These are phyloP conservation scores for Kluyveromyces starmeri DNA, from an alignment of 805 yeast genomes.

Conservation along the genomic window DNA sequence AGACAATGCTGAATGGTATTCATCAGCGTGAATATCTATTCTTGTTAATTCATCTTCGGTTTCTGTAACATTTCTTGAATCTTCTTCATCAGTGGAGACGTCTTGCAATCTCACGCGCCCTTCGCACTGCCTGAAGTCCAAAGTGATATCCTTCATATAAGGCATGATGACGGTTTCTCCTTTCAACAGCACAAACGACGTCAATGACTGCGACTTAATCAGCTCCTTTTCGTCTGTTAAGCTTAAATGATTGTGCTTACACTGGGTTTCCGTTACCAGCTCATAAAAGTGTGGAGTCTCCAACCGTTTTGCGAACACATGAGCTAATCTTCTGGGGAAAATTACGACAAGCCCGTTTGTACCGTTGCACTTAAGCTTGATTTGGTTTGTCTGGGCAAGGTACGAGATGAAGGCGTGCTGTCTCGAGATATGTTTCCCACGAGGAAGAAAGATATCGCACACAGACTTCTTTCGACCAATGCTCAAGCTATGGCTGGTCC, in stretches of 20 bases:
- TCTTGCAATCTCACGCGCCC: conserved; percentile 51
- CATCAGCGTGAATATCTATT: conserved; percentile 16
- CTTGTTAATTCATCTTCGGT: conserved; percentile 31
- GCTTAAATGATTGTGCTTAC: conserved; percentile 4
- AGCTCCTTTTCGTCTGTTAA: conserved; percentile 11
- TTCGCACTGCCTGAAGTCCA: conserved; percentile 50
- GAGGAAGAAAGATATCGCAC: conserved; percentile 27
- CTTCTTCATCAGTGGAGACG: conserved; percentile 36
- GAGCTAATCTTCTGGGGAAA: conserved; percentile 42
- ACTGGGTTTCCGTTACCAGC: conserved; percentile 12
- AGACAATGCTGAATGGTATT: conserved; percentile 9
- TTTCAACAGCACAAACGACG: conserved; percentile 36
- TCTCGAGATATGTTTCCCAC: conserved; percentile 26
- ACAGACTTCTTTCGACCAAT: conserved; percentile 26
- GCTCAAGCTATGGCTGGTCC: conserved; percentile 15
- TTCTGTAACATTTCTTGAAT: conserved; percentile 35
- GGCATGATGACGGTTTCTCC: conserved; percentile 63
- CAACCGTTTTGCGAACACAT: conserved; percentile 22
- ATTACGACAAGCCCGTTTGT: conserved; percentile 68
- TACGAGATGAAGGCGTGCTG: conserved; percentile 33
- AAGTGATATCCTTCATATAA: conserved; percentile 45
- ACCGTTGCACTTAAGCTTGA: conserved; percentile 65
- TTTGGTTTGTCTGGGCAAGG: conserved; percentile 30
- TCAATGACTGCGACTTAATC: conserved; percentile 12
- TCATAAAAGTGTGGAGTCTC: conserved; percentile 18